A percentile compares a stretch with the other conserved stretches of the same genome.
Evolutionary conservation across 805 yeast species (phyloP).

Genomic region (Saccharomycopsis malanga): DNA sequence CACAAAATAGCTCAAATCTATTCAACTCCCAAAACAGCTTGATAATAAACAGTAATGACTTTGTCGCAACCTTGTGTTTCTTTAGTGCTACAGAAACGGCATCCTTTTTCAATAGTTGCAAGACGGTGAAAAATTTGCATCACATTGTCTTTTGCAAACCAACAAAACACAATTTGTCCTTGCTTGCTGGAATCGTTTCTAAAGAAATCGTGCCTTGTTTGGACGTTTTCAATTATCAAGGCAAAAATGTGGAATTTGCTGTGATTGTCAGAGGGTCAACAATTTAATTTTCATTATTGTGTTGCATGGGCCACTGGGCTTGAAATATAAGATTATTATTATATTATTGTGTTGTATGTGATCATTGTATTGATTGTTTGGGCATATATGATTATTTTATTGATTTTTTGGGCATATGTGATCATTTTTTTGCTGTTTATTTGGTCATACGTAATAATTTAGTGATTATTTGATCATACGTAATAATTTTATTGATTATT

Average conservation of each 20-base stretch:
- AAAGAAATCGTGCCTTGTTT: constrained; percentile 18
- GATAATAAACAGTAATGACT: constrained; percentile 12
- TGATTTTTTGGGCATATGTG: no score
- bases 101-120: neutral
- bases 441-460: no score
- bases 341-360: no score
- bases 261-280: constrained; percentile 15
- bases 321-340: no score
- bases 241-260: constrained; percentile 14
- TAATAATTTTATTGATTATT: no score
- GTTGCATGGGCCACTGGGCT: no score
- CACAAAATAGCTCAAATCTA: constrained; percentile 24
- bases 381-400: no score
- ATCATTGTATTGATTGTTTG: no score
- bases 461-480: no score
- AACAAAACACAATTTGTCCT: neutral
- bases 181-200: constrained; percentile 2
- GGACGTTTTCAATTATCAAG: constrained; percentile 10
- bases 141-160: constrained; percentile 8
- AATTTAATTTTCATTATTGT: no score
- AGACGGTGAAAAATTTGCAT: constrained; percentile 3
- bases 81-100: neutral
- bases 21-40: constrained; percentile 6
- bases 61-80: constrained; percentile 11
- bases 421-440: no score